Base-by-base conservation (phyloP, 2,329 filamentous ascomycete species). In the Colletotrichum limetticola region DNA sequence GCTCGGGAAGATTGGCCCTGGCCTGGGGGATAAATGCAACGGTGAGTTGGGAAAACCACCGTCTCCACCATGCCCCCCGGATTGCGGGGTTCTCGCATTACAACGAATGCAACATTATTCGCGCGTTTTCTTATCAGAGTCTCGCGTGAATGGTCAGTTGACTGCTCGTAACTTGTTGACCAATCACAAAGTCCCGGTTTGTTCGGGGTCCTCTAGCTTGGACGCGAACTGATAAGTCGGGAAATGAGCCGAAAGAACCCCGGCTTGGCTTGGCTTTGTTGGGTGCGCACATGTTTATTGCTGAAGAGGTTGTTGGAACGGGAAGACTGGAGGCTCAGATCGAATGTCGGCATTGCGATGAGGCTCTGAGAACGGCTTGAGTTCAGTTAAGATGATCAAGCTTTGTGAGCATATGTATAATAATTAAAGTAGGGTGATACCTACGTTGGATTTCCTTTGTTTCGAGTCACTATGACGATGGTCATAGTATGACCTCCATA, bases 21-120 rank as follows among this genome's bases (percentile, higher is more conserved):
- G 30, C 55, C 62, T 65, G 52, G 52, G 37, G 62, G 52, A 65
- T 65, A 65, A 65, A 65, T 65, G 62, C 62, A 65, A 56, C 24
- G 52, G 60, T 63, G 37, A 26, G 62, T 46, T 22, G 14, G 62
- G 5, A 24, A 42, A 65, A 57, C 6, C 32, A 3, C 12, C 12
- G 32, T 65, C 37, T 46, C 62, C 62, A 65, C 62, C 46, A 46
- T 7, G 28, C 14, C 8, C 49, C 62, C 62, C 52, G 16, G 62
- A 65, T 26, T 56, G 52, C 62, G 62, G 62, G 62, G 62, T n/a
- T 56, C 32, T 19, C 37, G 52, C 62, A 65, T 56, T 49, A 30
- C 32, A 57, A 56, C 28, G 32, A 19, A 57, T 28, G 52, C 62
- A 65, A 56, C 52, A 42, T 57, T 55, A 65, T 65, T 65, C 24